These are phyloP conservation scores for Suhomyces tanzawaensis DNA, from an alignment of 805 yeast genomes.

Conservation along the genomic window DNA sequence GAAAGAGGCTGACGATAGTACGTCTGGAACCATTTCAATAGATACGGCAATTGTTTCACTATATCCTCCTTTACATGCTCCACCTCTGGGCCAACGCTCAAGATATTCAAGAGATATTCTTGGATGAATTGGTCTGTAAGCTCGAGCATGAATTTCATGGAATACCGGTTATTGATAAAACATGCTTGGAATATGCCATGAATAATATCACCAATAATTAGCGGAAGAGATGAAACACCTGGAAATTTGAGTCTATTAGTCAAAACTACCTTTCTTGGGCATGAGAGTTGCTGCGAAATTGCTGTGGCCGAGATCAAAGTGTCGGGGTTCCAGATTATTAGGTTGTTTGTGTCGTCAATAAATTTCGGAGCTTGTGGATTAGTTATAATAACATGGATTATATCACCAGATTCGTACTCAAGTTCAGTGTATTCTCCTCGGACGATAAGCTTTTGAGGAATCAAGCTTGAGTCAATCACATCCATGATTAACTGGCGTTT, in stretches of 20 bases:
- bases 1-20: constrained; percentile 33
- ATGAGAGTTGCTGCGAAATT: constrained; percentile 70
- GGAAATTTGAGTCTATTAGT: constrained; percentile 55
- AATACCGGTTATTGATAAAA: constrained; percentile 36
- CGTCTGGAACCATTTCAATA: constrained; percentile 51
- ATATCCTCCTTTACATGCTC: constrained; percentile 45
- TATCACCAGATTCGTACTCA: constrained; percentile 48
- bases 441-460: constrained; percentile 43
- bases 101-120: constrained; percentile 47
- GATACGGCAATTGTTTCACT: constrained; percentile 47
- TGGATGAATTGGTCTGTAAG: constrained; percentile 42
- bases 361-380: constrained; percentile 36
- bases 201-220: constrained; percentile 78
- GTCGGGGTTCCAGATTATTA: constrained; percentile 86
- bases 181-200: constrained; percentile 74
- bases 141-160: constrained; percentile 35
- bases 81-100: constrained; percentile 50
- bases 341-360: constrained; percentile 55
- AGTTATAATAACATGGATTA: constrained; percentile 60
- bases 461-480: constrained; percentile 41
- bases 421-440: constrained; percentile 62
- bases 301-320: constrained; percentile 75
- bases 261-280: constrained; percentile 70
- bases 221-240: constrained; percentile 60
- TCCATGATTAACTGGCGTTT: constrained; percentile 52